phyloP scores from a whole-genome alignment of 352 stramenopile genomes.

The Lagenidium giganteum region DNA sequence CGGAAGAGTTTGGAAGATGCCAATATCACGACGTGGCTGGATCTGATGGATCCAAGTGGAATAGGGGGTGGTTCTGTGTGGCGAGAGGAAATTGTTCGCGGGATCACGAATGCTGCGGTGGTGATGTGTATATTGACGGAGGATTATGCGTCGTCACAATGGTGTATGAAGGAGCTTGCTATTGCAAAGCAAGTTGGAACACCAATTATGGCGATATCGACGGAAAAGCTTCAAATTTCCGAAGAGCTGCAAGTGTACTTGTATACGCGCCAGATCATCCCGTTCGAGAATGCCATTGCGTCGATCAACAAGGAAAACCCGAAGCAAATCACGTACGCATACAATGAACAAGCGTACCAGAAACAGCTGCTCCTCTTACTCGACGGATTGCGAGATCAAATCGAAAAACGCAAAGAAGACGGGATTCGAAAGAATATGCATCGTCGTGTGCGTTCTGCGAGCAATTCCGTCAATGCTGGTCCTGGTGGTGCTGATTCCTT shows the following conservation, averaged over 20 bases:
- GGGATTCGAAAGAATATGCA: conserved; percentile 53
- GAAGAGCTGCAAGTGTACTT: conserved; percentile 84
- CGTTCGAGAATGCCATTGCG: conserved; percentile 67
- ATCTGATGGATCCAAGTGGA: conserved; percentile 60
- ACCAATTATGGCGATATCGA: conserved; percentile 74
- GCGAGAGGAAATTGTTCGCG: conserved; percentile 62
- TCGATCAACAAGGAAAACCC: conserved; percentile 33
- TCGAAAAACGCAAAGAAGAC: conserved; percentile 75
- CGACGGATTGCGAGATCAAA: conserved; percentile 75
- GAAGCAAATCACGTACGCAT: conserved; percentile 47
- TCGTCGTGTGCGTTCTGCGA: no score
- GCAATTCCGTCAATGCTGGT: no score
- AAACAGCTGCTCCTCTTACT: conserved; percentile 62
- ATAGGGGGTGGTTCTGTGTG: conserved; percentile 57
- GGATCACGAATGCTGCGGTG: conserved; percentile 51
- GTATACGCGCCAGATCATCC: conserved; percentile 78
- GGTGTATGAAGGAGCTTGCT: conserved; percentile 61
- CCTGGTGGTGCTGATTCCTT: no score
- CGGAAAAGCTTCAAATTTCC: conserved; percentile 58
- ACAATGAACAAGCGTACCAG: conserved; percentile 68
- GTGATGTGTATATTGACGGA: conserved; percentile 56
- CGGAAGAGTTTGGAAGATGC: conserved; percentile 47
- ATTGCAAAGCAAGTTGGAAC: conserved; percentile 73
- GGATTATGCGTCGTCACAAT: conserved; percentile 52
- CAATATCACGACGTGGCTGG: conserved; percentile 63